Percentiles rank a stretch among this genome's conserved stretches.
Evolutionary conservation across 257 asterid genomes (phyloP).

Genomic region (Gentiana straminea): DNA sequence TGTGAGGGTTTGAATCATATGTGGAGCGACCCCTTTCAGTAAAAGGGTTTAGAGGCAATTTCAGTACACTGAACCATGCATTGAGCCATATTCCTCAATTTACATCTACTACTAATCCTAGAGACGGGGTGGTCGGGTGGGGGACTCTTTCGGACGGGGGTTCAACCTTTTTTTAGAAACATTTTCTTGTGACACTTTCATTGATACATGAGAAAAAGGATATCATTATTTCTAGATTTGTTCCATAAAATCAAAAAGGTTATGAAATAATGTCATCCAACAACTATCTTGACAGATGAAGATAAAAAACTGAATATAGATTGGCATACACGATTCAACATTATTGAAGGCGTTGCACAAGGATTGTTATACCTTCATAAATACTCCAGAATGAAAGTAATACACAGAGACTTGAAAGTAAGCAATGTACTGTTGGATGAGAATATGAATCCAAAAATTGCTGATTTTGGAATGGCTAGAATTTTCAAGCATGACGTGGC

Average conservation of each 20-base stretch:
- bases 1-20: no score
- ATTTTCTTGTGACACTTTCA: no score
- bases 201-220: no score
- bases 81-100: no score
- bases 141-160: no score
- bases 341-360: slow-evolving; percentile 38
- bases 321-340: slow-evolving; percentile 25
- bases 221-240: no score
- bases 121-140: no score
- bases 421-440: slow-evolving; percentile 48
- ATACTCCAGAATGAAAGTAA: slow-evolving; percentile 45
- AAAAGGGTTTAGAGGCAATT: no score
- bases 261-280: neutral
- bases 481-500: slow-evolving; percentile 30
- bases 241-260: neutral
- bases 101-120: no score
- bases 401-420: slow-evolving; percentile 53
- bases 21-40: no score
- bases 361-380: slow-evolving; percentile 59
- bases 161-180: no score
- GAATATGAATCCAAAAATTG: slow-evolving; percentile 53
- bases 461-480: slow-evolving; percentile 63
- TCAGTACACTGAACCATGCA: no score
- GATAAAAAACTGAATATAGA: slow-evolving; percentile 11
- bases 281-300: slow-evolving; percentile 15